phyloP scores from a whole-genome alignment of 2,329 filamentous ascomycete genomes.

The Calonectria pauciramosa region DNA sequence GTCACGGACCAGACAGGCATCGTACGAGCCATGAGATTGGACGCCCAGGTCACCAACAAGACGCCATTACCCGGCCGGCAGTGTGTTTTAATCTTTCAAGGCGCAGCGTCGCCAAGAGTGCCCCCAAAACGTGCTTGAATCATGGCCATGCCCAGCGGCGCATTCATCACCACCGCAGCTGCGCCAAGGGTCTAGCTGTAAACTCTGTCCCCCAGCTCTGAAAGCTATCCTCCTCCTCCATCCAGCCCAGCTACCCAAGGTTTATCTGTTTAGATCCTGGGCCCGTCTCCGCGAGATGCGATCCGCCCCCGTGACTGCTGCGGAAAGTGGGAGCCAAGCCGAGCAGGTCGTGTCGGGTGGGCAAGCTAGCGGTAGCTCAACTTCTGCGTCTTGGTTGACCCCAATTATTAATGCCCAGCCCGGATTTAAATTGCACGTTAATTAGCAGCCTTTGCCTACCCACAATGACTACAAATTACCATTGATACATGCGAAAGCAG shows the following conservation, averaged over 20 bases:
- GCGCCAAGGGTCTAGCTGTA: background rate
- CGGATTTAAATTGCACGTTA: background rate
- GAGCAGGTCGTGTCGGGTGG: background rate
- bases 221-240: background rate
- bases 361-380: background rate
- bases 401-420: constrained; percentile 2
- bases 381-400: background rate
- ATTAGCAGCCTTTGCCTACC: background rate
- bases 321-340: background rate
- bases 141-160: background rate
- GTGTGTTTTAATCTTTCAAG: background rate
- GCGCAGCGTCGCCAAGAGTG: background rate
- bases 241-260: background rate
- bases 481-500: background rate
- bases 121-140: background rate
- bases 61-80: background rate
- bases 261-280: background rate
- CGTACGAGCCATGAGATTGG: constrained; percentile 21
- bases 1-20: background rate
- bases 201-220: background rate
- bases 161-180: background rate
- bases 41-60: background rate
- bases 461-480: background rate
- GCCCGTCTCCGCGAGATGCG: background rate
- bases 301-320: background rate